Evolutionary conservation across 805 yeast genomes (phyloP).

Genomic region (Kuraishia borneana): DNA sequence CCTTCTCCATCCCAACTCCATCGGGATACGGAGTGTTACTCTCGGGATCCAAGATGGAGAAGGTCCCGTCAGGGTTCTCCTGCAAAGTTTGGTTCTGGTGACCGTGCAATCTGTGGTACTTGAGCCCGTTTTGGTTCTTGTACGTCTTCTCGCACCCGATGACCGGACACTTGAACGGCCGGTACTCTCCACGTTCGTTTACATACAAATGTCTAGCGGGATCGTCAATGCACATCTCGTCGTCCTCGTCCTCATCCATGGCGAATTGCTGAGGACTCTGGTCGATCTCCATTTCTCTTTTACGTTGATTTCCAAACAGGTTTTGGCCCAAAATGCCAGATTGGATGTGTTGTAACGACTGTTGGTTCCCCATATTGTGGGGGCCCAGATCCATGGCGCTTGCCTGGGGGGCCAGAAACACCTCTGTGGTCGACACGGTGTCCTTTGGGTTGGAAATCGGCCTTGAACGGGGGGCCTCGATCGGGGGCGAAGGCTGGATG

Average conservation of each 20-base stretch:
- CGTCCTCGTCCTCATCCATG: slow-evolving; percentile 30
- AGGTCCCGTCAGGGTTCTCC: slow-evolving; percentile 88
- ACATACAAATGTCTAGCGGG: slow-evolving; percentile 93
- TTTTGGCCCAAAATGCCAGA: background rate
- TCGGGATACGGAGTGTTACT: slow-evolving; percentile 83
- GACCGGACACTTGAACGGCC: slow-evolving; percentile 96
- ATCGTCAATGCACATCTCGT: slow-evolving; percentile 80
- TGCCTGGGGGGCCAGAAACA: slow-evolving; percentile 46
- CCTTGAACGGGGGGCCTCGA: slow-evolving; percentile 28
- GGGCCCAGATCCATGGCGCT: slow-evolving; percentile 13
- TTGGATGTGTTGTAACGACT: slow-evolving; percentile 3
- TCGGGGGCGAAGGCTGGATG: slow-evolving; percentile 45
- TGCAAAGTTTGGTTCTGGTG: slow-evolving; percentile 92
- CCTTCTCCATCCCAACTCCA: slow-evolving; percentile 92
- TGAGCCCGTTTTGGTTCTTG: slow-evolving; percentile 94
- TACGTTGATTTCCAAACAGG: background rate
- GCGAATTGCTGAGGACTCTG: slow-evolving; percentile 11
- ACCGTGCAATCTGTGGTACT: slow-evolving; percentile 92
- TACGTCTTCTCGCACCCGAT: slow-evolving; percentile 96
- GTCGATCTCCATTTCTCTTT: background rate
- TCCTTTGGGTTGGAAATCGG: slow-evolving; percentile 59
- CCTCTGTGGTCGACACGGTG: slow-evolving; percentile 89
- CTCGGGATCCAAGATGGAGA: slow-evolving; percentile 86
- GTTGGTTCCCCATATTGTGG: slow-evolving; percentile 5
- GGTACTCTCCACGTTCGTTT: slow-evolving; percentile 81